Evolutionary conservation across 2,329 filamentous ascomycete genomes (phyloP), one percentile per base, ranked within the genome.

Genomic region (Thielaviopsis populi): DNA sequence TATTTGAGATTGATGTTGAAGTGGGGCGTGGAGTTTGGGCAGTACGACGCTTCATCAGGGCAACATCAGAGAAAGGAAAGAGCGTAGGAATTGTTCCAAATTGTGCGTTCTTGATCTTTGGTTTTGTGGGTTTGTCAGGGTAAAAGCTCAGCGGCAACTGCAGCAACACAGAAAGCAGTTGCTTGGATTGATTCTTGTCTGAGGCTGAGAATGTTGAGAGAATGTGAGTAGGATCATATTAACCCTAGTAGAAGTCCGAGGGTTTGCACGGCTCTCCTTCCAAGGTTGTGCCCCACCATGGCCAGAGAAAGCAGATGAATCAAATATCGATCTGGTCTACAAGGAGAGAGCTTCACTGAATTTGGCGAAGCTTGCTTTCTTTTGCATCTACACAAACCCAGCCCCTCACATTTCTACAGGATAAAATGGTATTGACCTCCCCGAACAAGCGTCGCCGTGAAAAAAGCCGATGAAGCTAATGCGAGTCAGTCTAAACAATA

Each of bases 401-500:
- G 53, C 53, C 53, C 27, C 53, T 56, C 27, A 43, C 15, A 42
- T 41, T 60, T 46, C n/a, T n/a, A 60, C 37, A 42, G 19, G 10
- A 60, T 11, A 60, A 27, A 42, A 60, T 60, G 58, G 58, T 60
- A 42, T 60, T 41, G 10, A 5, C 6, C n/a, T n/a, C 19, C 53
- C 53, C 30, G 15, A 56, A 37, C 24, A 30, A 56, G n/a, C 33
- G 53, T 37, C 30, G 27, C 30, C n/a, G 24, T 22, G 53, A 17
- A 30, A 56, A 56, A 56, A 27, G 8, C 13, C 53, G 10, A 27
- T 37, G 27, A 15, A 56, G 53, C 40, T 63, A 63, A 61, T 53
- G 24, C 15, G 33, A 53, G 53, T 22, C 66, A 96, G 94, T 99
- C 94, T 64, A 97, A 97, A 78, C 94, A 97, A 86, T 99, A 96